Evolutionary conservation across 2,329 filamentous ascomycete genomes (phyloP), one percentile per base, ranked within the genome.

Genomic region (Trichoderma lentiforme): DNA sequence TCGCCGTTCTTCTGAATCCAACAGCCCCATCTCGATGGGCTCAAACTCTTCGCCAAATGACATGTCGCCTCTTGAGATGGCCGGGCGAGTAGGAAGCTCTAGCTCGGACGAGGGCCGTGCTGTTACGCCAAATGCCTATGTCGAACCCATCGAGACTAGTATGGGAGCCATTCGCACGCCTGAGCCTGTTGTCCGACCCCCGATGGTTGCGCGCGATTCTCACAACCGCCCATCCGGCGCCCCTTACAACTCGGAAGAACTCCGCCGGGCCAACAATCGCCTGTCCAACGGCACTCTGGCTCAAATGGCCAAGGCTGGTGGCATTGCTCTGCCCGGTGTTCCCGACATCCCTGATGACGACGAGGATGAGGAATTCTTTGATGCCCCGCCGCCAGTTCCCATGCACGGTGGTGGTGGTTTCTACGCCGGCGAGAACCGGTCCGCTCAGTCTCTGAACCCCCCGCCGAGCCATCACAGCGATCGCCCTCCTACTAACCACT

Each of bases 261-360:
- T 95, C 76, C 91, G 93, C 74, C 90, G 90, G 74, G 93, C 93
- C 66, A 96, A 94, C 76, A 94, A 92, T 76, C 91, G 94, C 26
- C 90, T 98, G 80, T 97, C 96, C 30, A 88, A 87, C 75, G 90
- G 90, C 1, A 98, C 95, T 1, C 85, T 98, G 60, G 87, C 91
- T 58, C 94, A 98, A 79, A 86, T 98, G 79, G 90, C 89, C 36
- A 92, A 91, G 75, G 92, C 92, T 60, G 89, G 88, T 69, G 88
- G 87, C 26, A 80, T 89, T 63, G 79, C 83, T 61, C 78, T 87
- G 68, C 78, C 84, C 58, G 79, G 79, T 9, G 78, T 82, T 53
- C 78, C 77, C 65, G 76, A 77, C 71, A 78, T 77, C 61, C 78
- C 51, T 2, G 78, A 81, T 73, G 76, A 76, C 73, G 76, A 76